Conservation (phyloP, 208 protist species). For the Acanthamoeba lenticulata region DNA sequence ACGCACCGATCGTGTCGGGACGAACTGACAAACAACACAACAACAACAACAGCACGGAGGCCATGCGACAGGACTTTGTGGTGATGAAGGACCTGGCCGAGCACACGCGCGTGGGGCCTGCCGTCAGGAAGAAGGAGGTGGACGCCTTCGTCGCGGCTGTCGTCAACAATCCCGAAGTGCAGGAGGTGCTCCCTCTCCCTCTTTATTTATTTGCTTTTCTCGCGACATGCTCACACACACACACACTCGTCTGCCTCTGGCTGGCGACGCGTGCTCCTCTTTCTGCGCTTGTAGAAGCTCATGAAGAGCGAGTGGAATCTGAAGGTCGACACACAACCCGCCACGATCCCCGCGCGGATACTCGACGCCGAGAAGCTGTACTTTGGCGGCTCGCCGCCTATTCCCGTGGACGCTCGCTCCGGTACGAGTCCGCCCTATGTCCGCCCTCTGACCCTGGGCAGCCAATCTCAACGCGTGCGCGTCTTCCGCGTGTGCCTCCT, state of each 20-base stretch:
- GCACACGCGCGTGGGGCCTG: background rate
- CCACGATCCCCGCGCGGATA: background rate
- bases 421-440: background rate
- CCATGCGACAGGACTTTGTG: background rate
- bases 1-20: background rate
- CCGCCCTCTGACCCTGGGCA: too few species aligned
- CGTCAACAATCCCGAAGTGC: background rate
- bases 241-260: background rate
- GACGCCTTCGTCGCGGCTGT: background rate
- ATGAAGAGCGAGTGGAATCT: background rate
- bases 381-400: background rate
- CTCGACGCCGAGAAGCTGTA: background rate
- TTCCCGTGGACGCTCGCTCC: background rate
- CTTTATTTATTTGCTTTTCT: background rate
- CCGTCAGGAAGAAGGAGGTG: background rate
- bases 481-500: background rate
- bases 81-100: slow-evolving; percentile 10
- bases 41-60: background rate
- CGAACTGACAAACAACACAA: background rate
- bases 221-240: background rate
- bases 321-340: background rate
- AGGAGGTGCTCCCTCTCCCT: background rate
- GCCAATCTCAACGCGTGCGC: too few species aligned
- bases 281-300: background rate
- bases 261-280: background rate